A percentile compares a stretch with the other conserved stretches of the same genome.
Evolutionary conservation across 441 rosid species (phyloP).

Genomic region (Adansonia rubrostipa): DNA sequence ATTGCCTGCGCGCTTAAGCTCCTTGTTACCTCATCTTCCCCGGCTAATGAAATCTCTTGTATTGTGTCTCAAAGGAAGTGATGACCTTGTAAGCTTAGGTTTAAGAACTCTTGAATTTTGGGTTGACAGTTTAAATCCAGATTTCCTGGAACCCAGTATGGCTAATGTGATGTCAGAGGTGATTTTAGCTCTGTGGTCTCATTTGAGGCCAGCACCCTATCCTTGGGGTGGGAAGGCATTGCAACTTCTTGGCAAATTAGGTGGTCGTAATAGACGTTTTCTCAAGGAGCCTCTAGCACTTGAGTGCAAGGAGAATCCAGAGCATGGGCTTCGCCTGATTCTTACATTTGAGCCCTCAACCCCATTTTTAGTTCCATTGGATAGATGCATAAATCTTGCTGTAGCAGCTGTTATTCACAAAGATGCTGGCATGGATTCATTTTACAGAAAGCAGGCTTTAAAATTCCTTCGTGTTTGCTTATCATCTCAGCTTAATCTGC

Average conservation of each 20-base stretch:
- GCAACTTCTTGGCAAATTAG: conserved; percentile 97
- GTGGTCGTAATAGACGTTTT: conserved; percentile 95
- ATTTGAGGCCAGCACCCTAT: conserved; percentile 87
- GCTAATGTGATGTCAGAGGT: conserved; percentile 96
- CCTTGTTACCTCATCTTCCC: conserved; percentile 89
- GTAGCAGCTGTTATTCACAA: conserved; percentile 81
- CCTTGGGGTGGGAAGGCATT: conserved; percentile 95
- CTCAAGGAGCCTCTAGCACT: conserved; percentile 96
- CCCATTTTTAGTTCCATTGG: conserved; percentile 95
- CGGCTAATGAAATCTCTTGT: conserved; percentile 98
- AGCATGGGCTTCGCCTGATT: conserved; percentile 97
- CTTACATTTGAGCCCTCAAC: conserved; percentile 96
- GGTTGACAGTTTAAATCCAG: conserved; percentile 99
- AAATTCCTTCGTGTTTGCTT: conserved; percentile 90
- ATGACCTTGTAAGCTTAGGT: conserved; percentile 90
- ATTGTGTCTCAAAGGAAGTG: conserved; percentile 83
- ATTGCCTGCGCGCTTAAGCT: conserved; percentile 97
- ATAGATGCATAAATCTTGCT: conserved; percentile 95
- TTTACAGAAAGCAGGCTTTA: conserved; percentile 88
- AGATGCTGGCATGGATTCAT: conserved; percentile 58
- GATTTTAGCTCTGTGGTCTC: conserved; percentile 97
- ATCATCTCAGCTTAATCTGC: conserved; percentile 94
- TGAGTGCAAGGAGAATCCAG: conserved; percentile 99
- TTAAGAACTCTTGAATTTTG: conserved; percentile 97
- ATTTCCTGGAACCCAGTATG: conserved; percentile 97